A percentile compares a stretch with the other conserved stretches of the same genome.
phyloP scores from a whole-genome alignment of 805 yeast species.

The Starmerella bacillaris region DNA sequence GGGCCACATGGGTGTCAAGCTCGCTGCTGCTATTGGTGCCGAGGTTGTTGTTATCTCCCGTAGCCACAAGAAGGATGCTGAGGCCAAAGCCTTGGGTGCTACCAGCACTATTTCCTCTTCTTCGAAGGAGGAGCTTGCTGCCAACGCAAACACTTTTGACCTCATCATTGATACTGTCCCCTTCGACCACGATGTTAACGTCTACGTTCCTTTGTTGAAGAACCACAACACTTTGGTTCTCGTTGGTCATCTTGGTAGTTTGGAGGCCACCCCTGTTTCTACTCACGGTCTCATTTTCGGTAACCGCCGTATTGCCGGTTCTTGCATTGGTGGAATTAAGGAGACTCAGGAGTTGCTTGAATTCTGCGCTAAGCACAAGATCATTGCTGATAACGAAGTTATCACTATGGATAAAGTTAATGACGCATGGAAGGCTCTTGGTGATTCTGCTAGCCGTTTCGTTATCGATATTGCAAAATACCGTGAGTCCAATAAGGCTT shows the following conservation, averaged over 20 bases:
- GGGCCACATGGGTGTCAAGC: conserved; percentile 43
- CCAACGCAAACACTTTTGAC: conserved; percentile 27
- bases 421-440: conserved; percentile 11
- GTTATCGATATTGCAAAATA: conserved; percentile 10
- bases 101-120: conserved; percentile 36
- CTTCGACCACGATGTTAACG: conserved; percentile 31
- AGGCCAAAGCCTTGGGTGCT: conserved; percentile 39
- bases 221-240: conserved; percentile 42
- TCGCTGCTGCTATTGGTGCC: conserved; percentile 45
- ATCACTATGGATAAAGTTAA: conserved; percentile 28
- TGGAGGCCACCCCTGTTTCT: conserved; percentile 26
- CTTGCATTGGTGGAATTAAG: conserved; percentile 42
- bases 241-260: conserved; percentile 42
- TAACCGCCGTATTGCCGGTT: conserved; percentile 22
- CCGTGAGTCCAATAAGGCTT: conserved; percentile 1
- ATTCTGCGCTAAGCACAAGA: conserved; percentile 40
- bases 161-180: conserved; percentile 37
- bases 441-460: conserved; percentile 12
- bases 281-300: conserved; percentile 33
- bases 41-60: conserved; percentile 42
- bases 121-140: conserved; percentile 25
- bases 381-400: conserved; percentile 47
- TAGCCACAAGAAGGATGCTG: conserved; percentile 32
- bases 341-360: conserved; percentile 52
- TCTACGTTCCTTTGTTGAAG: conserved; percentile 34